Base-by-base conservation (phyloP, 1,139 yeast species). In the Diutina catenulata region DNA sequence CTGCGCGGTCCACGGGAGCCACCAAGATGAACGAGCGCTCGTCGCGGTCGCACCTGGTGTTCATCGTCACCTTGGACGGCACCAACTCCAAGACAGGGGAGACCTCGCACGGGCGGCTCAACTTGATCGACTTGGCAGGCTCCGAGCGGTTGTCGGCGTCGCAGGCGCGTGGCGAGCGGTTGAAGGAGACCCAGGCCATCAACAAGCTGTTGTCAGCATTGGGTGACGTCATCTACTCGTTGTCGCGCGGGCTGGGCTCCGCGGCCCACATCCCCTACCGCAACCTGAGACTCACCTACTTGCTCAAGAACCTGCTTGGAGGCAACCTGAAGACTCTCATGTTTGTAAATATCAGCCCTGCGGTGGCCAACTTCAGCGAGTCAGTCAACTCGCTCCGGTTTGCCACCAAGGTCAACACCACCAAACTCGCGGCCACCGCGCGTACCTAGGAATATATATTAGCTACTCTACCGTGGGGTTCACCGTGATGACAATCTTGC, bases 331-430 rank as follows among this genome's bases (percentile, higher is more conserved):
- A 88, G 54, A 87, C 96, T 0, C 63, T 91, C 42, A 87, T 91
- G 96, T 81, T 91, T 65, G 96, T 87, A 11, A 88, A 87, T 49
- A 69, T 88, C 5, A 82, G 95, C 2, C 88, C 95, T 4, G 58
- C 71, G 37, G 56, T 55, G 18, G 60, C 60, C 21, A 83, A 83
- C 53, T 67, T 77, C 38, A 74, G 68, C 46, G 98, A 91, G 52
- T 80, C 95, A 0, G 50, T 88, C 20, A 84, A 84, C 50, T 84
- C 95, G 0, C 62, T 91, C 41, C 64, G 97, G 39, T 91, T 91
- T 64, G 98, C 97, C 1, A 74, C 87, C 5, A 84, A 86, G 45
- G 91, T 81, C 2, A 79, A 79, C 48, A 60, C 62, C 33, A 77
- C 83, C 0, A 69, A 67, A 40, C 49, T 64, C 37, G 41, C 40